These are phyloP conservation scores for Boletellus ananiceps DNA, from an alignment of 768 basidiomycete genomes.

Conservation along the genomic window DNA sequence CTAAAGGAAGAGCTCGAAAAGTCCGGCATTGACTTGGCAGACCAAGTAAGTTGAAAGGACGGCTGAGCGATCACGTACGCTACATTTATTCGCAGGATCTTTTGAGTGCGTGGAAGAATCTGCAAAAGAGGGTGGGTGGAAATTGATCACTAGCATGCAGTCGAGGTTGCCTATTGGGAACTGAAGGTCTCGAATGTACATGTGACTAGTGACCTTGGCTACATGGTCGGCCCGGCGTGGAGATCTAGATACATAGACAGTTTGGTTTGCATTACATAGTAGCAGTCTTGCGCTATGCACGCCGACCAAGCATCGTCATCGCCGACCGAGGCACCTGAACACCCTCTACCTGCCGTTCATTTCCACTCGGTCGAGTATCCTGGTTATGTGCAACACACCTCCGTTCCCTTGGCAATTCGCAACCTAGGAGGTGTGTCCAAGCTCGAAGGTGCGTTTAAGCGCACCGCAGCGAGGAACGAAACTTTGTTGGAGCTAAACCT, in stretches of 20 bases:
- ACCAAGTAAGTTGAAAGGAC: conserved; percentile 39
- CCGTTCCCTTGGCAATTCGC: conserved; percentile 57
- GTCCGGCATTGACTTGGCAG: conserved; percentile 55
- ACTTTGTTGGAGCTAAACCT: conserved; percentile 73
- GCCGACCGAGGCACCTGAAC: conserved; percentile 33
- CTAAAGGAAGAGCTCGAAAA: conserved; percentile 50
- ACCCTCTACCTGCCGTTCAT: conserved; percentile 49
- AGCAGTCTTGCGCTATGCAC: conserved; percentile 6
- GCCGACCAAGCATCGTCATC: conserved; percentile 6
- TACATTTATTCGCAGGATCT: conserved; percentile 37
- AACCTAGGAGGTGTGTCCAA: conserved; percentile 66
- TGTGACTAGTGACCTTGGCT: background rate
- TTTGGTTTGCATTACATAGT: background rate
- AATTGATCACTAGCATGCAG: conserved; percentile 3
- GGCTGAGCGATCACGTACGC: background rate
- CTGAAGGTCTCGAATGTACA: too few species aligned
- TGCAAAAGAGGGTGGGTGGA: conserved; percentile 28
- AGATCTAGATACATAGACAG: background rate
- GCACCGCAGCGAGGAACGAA: conserved; percentile 56
- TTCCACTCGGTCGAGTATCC: conserved; percentile 90
- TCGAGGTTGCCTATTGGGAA: too few species aligned
- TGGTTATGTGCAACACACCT: conserved; percentile 66
- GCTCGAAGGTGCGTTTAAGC: conserved; percentile 74
- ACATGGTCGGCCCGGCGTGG: background rate
- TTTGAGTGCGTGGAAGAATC: conserved; percentile 36